Evolutionary conservation across 2,329 filamentous ascomycete genomes (phyloP).

Genomic region (Chrysoporthe austroafricana): DNA sequence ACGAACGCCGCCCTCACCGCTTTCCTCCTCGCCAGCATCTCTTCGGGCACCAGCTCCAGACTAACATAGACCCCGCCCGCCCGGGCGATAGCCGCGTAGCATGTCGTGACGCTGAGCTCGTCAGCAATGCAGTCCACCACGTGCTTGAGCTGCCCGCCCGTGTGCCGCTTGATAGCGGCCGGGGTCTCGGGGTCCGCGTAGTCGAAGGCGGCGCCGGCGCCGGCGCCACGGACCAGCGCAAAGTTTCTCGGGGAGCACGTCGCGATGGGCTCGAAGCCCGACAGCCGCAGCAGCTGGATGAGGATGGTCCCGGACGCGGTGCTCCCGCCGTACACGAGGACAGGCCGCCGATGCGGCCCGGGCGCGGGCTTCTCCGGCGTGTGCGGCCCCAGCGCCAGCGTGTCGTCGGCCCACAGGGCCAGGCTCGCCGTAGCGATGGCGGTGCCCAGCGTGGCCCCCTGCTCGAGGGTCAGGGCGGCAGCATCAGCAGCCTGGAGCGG

Average conservation of each 20-base stretch:
- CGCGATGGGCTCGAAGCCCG: conserved; percentile 16
- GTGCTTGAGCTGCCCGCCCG: conserved; percentile 46
- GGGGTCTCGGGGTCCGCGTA: conserved; percentile 49
- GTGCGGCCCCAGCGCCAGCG: not conserved
- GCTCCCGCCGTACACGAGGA: conserved; percentile 22
- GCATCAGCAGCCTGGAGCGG: conserved; percentile 38
- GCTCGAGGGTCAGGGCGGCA: too few relatives aligned
- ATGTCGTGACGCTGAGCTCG: conserved; percentile 41
- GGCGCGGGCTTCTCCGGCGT: conserved; percentile 20
- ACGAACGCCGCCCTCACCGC: not conserved
- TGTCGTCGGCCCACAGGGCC: not conserved
- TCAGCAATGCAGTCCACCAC: conserved; percentile 55
- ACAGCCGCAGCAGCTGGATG: conserved; percentile 20
- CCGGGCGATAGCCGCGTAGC: conserved; percentile 42
- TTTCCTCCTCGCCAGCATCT: not conserved
- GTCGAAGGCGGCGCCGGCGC: conserved; percentile 53
- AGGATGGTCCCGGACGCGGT: conserved; percentile 18
- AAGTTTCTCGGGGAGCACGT: conserved; percentile 49
- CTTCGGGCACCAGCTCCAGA: conserved; percentile 25
- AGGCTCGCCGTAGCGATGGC: not conserved
- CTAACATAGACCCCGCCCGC: conserved; percentile 31
- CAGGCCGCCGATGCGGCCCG: not conserved
- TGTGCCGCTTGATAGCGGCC: conserved; percentile 45
- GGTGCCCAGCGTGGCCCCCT: conserved; percentile 32
- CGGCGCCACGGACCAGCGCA: conserved; percentile 49